These are phyloP conservation scores for Calonectria crousiana DNA, from an alignment of 2,329 filamentous ascomycete genomes.

Conservation along the genomic window DNA sequence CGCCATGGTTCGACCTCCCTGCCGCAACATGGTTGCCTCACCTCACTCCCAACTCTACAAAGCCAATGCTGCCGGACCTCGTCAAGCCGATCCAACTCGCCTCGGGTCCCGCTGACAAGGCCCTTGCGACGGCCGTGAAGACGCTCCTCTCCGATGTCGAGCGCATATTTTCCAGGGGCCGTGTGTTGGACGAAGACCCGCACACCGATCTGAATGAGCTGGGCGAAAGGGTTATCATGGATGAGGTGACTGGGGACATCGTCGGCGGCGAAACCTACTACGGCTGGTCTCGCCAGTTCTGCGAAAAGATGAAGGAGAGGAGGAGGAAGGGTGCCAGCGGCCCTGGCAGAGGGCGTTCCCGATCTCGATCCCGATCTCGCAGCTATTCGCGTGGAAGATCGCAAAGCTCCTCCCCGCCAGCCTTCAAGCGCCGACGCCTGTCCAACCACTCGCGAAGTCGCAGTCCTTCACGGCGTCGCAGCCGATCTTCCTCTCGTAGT, in stretches of 20 bases:
- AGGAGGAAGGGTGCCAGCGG: constrained; percentile 47
- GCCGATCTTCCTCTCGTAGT: constrained; percentile 46
- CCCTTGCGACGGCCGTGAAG: constrained; percentile 77
- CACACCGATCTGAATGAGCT: constrained; percentile 78
- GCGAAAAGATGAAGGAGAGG: constrained; percentile 80
- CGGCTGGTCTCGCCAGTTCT: constrained; percentile 87
- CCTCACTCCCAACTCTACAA: constrained; percentile 80
- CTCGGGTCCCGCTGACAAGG: constrained; percentile 75
- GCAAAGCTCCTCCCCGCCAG: constrained; percentile 47
- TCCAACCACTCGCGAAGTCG: constrained; percentile 38
- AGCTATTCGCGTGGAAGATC: constrained; percentile 46
- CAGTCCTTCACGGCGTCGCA: constrained; percentile 44
- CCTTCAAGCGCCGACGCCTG: constrained; percentile 46
- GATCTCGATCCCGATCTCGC: constrained; percentile 48
- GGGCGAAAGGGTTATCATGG: constrained; percentile 75
- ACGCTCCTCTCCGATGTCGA: constrained; percentile 77
- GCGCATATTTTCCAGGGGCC: constrained; percentile 71
- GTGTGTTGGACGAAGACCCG: constrained; percentile 60
- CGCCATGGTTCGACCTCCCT: constrained; percentile 85
- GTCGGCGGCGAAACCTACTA: constrained; percentile 82
- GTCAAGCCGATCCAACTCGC: constrained; percentile 79
- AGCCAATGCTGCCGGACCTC: constrained; percentile 77
- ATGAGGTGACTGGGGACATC: constrained; percentile 75
- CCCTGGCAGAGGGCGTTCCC: constrained; percentile 50
- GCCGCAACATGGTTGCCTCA: constrained; percentile 85